phyloP scores from a whole-genome alignment of 1,139 yeast genomes.

The Candida tropicalis region DNA sequence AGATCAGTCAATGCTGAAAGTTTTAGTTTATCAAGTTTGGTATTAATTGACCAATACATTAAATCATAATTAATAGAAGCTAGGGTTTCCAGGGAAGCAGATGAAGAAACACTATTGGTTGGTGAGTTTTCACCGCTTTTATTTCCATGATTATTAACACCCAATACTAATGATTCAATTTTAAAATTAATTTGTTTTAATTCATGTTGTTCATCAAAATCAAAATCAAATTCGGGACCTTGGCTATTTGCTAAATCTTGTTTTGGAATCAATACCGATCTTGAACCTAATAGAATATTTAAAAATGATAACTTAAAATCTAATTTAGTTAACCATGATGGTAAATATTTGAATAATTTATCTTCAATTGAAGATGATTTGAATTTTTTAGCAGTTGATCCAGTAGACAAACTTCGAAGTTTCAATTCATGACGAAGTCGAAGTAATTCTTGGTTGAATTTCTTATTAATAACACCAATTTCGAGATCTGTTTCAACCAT shows the following conservation, averaged over 20 bases:
- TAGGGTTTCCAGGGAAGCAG: conserved; percentile 18
- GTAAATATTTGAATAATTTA: conserved; percentile 42
- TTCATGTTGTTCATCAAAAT: conserved; percentile 40
- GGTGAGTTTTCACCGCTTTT: conserved; percentile 6
- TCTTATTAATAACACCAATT: conserved; percentile 32
- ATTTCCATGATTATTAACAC: conserved; percentile 10
- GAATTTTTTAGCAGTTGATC: background rate
- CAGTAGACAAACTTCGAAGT: background rate
- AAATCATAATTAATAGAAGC: conserved; percentile 10
- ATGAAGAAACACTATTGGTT: conserved; percentile 4
- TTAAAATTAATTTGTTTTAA: conserved; percentile 31
- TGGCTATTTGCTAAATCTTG: conserved; percentile 34
- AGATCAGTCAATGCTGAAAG: conserved; percentile 6
- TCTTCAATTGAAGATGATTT: conserved; percentile 19
- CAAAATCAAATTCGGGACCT: conserved; percentile 39
- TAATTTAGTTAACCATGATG: conserved; percentile 48
- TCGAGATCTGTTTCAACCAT: conserved; percentile 30
- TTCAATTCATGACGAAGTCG: conserved; percentile 16
- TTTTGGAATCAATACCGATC: conserved; percentile 59
- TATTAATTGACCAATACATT: conserved; percentile 14
- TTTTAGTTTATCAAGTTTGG: conserved; percentile 14
- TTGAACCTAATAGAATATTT: conserved; percentile 51
- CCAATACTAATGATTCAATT: conserved; percentile 9
- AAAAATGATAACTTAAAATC: conserved; percentile 34
- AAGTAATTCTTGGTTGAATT: conserved; percentile 30